These are phyloP conservation scores for Diaporthe sp. DNA, from an alignment of 2,329 filamentous ascomycete genomes.

Conservation along the genomic window DNA sequence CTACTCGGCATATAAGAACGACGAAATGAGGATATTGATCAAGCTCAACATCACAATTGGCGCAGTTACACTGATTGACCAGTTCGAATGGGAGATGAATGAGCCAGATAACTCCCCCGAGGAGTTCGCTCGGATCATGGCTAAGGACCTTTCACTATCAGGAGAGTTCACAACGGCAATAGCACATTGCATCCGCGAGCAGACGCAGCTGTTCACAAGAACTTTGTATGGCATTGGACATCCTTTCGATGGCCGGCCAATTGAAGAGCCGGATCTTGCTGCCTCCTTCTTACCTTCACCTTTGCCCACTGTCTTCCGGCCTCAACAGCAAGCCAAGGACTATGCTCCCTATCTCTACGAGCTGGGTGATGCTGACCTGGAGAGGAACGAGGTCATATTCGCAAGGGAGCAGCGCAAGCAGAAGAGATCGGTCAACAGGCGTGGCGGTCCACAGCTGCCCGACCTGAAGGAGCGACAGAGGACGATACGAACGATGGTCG, in stretches of 20 bases:
- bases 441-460: constrained; percentile 93
- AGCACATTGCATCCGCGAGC: constrained; percentile 96
- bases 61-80: constrained; percentile 92
- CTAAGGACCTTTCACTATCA: constrained; percentile 88
- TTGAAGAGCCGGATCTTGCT: constrained; percentile 92
- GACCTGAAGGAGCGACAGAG: constrained; percentile 95
- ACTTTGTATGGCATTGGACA: constrained; percentile 94
- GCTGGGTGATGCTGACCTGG: constrained; percentile 89
- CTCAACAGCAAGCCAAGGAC: constrained; percentile 93
- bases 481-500: constrained; percentile 91
- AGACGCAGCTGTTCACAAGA: constrained; percentile 93
- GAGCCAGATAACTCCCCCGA: constrained; percentile 94
- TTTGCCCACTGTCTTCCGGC: constrained; percentile 85
- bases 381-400: constrained; percentile 92
- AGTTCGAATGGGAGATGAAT: constrained; percentile 99
- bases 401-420: constrained; percentile 94
- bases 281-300: constrained; percentile 89
- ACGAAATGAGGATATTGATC: constrained; percentile 96
- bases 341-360: constrained; percentile 95
- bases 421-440: constrained; percentile 93
- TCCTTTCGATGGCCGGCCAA: constrained; percentile 91
- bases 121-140: constrained; percentile 92
- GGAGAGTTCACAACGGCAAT: constrained; percentile 98
- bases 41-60: constrained; percentile 99
- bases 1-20: constrained; percentile 96